Base-by-base conservation (phyloP, 2,329 filamentous ascomycete genomes). In the Xylaria sp. region DNA sequence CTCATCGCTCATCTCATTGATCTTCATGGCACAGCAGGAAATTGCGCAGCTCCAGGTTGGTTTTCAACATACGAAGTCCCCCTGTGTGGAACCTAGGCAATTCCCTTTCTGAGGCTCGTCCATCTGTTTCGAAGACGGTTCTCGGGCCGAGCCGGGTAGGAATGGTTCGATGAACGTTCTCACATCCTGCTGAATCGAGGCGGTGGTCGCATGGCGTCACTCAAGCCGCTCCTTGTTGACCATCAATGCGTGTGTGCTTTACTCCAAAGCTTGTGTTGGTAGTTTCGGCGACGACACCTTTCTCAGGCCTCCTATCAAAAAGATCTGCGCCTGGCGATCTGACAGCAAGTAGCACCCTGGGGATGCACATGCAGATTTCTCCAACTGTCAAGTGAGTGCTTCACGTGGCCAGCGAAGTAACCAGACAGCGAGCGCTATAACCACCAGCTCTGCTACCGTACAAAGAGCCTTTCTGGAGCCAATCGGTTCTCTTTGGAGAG, bases 321-420 rank as follows among this genome's bases (percentile, higher is more conserved):
- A 36, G 53, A 68, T 50, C 62, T 63, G 53, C 54, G 14, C 30
- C 54, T 39, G 48, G 63, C 34, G 48, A 69, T 60, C 63, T 54
- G 24, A 62, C 45, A 56, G 63, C 56, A 17, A 42, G 32, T 45
- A 34, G 36, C 51, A 47, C 36, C 58, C 39, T 34, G 57, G 55
- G 27, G 34, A 50, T 68, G 61, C 53, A 62, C 61, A 67, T 69
- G 68, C 68, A 64, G 2, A 9, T 69, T 36, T 69, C 68, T 67
- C 68, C 64, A 69, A 68, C 51, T 62, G 47, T 50, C 58, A 61
- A 62, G 19, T 45, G 36, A 61, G 53, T 5, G 51, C 56, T 69
- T 69, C 68, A 69, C 68, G 64, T 69, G 67, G 68, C 14, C 53
- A 56, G 56, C 34, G 53, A 69, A 61, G 51, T 59, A 48, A 61